Evolutionary conservation across 495 filamentous ascomycete genomes (phyloP), one percentile per base, ranked within the genome.

Genomic region (Penicillium turbatum): DNA sequence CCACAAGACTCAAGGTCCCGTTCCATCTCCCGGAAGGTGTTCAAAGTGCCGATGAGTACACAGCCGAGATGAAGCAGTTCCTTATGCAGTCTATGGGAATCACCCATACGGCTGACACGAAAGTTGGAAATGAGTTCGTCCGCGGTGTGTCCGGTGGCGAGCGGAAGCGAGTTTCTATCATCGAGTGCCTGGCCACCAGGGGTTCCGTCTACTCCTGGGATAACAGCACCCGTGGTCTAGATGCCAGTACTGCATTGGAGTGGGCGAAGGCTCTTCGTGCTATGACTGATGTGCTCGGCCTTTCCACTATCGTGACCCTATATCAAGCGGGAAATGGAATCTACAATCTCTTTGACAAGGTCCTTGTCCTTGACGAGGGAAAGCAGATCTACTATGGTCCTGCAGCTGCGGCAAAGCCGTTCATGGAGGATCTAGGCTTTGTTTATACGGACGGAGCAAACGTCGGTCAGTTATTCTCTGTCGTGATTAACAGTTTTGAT

Each of bases 101-200:
- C 36, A 77, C 87, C 49, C 88, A 93, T 64, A 92, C 88, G 0
- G 76, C 78, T 15, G 78, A 88, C 59, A 95, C 89, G 0, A 85
- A 89, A 47, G 87, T 93, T 15, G 89, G 89, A n/a, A 87, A 90
- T 55, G 80, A 83, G 6, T 88, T 83, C 56, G 78, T 91, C 41
- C 86, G 89, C 17, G 89, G 89, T 60, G 82, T 95, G 11, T 89
- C 85, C 2, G 89, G 89, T 40, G 89, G 89, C 19, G 89, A 95
- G 67, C 81, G 89, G 47, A 88, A 88, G 62, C 81, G 83, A 41
- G 81, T 87, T 1, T 84, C 80, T 0, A 86, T 87, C 61, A 79
- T 83, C 0, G 85, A 88, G 61, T 84, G 80, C 8, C 57, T 87
- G 8, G 81, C 82, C 1, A 79, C 82, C 0, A 76, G 78, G 49